phyloP scores from a whole-genome alignment of 768 basidiomycete genomes.

The Hydnum rufescens region DNA sequence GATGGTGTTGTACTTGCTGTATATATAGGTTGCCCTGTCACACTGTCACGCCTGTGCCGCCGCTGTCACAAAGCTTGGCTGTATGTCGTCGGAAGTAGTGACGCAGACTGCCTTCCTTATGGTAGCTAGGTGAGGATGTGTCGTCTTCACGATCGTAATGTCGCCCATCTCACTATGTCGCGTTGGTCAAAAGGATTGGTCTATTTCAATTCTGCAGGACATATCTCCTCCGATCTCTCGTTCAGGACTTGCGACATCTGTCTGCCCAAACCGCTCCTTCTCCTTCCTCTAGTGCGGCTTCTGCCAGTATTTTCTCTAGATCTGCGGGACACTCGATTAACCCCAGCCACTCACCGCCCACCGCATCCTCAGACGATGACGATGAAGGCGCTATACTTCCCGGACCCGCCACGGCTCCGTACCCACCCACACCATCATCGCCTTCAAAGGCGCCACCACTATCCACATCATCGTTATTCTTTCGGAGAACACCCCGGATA shows the following conservation, averaged over 20 bases:
- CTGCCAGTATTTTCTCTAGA: too few species aligned
- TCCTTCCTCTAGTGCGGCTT: constrained; percentile 4
- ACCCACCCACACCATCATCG: not conserved
- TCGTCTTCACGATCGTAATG: not conserved
- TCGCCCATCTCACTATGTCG: not conserved
- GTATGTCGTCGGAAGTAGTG: too few species aligned
- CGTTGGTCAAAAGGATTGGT: constrained; percentile 20
- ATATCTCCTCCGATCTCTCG: constrained; percentile 37
- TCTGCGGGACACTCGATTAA: not conserved
- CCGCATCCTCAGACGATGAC: too few species aligned
- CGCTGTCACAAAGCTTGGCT: too few species aligned
- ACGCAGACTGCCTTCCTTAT: too few species aligned
- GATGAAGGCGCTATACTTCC: too few species aligned
- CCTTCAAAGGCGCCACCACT: not conserved
- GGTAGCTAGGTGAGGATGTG: too few species aligned
- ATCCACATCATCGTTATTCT: constrained; percentile 8
- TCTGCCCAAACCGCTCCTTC: constrained; percentile 21
- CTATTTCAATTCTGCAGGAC: constrained; percentile 40
- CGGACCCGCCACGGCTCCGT: not conserved
- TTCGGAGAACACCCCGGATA: constrained; percentile 9
- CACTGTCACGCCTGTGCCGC: too few species aligned
- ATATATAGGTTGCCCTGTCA: too few species aligned
- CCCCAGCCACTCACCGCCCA: too few species aligned
- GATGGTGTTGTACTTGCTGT: too few species aligned
- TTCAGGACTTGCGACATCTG: constrained; percentile 31